These are phyloP conservation scores for Scenedesmus sp. DNA, from an alignment of 163 green algal species.

Conservation along the genomic window DNA sequence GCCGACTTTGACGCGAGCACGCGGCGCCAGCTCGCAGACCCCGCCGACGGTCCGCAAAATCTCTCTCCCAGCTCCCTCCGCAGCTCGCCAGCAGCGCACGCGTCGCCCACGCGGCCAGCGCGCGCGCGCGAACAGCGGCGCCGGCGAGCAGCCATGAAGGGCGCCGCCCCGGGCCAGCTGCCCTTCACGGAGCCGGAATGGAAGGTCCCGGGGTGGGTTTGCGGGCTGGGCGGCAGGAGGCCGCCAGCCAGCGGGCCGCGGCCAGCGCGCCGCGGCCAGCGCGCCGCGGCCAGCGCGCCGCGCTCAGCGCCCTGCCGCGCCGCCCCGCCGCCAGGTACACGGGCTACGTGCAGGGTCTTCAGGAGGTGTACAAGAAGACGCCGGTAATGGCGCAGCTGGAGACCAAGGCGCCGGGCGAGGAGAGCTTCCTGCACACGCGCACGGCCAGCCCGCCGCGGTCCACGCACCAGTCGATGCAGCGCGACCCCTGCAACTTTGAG, in stretches of 20 bases:
- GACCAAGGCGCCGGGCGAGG: constrained; percentile 57
- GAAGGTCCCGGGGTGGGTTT: constrained; percentile 73
- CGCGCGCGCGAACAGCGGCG: neutral
- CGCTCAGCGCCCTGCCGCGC: too few species aligned
- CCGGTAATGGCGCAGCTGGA: constrained; percentile 71
- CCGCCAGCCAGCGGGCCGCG: too few species aligned
- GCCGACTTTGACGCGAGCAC: too few species aligned
- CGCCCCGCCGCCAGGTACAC: constrained; percentile 63
- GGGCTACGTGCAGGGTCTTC: constrained; percentile 66
- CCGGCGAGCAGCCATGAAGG: neutral
- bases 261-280: too few species aligned
- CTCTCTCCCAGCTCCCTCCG: too few species aligned
- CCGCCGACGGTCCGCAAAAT: too few species aligned
- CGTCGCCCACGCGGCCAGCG: neutral
- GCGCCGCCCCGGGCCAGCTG: constrained; percentile 48
- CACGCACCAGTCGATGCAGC: constrained; percentile 43
- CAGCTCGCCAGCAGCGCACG: neutral
- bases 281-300: too few species aligned
- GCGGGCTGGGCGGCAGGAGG: too few species aligned
- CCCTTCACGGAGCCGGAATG: constrained; percentile 65
- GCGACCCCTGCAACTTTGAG: constrained; percentile 69
- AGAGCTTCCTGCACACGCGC: constrained; percentile 72
- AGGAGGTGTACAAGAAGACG: constrained; percentile 77
- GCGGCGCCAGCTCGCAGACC: too few species aligned
- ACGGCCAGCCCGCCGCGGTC: constrained; percentile 44